These are phyloP conservation scores for Kluyveromyces dobzhanskii DNA, from an alignment of 805 yeast species.

Conservation along the genomic window DNA sequence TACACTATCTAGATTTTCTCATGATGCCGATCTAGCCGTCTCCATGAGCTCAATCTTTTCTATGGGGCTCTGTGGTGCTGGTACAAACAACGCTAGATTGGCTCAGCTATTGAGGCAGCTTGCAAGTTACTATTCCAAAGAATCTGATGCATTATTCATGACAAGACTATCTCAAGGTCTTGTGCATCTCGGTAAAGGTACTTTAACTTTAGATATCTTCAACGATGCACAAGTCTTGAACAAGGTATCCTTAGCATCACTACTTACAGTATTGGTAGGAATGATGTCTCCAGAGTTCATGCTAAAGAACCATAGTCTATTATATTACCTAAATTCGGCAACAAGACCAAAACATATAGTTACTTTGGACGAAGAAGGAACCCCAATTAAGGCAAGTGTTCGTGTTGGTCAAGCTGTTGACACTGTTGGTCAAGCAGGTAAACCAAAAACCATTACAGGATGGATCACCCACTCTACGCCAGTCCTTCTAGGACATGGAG, in stretches of 20 bases:
- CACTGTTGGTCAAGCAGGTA: constrained; percentile 98
- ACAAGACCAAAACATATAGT: constrained; percentile 88
- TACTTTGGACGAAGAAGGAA: constrained; percentile 84
- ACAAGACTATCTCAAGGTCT: constrained; percentile 94
- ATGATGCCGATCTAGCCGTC: constrained; percentile 88
- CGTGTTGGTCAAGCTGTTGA: constrained; percentile 99
- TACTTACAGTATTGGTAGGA: constrained; percentile 76
- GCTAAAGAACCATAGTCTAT: constrained; percentile 71
- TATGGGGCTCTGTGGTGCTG: constrained; percentile 98
- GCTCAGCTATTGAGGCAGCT: constrained; percentile 93
- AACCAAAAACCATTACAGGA: constrained; percentile 97
- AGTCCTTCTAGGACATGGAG: constrained; percentile 86
- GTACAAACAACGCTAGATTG: constrained; percentile 95
- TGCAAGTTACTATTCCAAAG: constrained; percentile 86
- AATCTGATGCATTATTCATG: constrained; percentile 83
- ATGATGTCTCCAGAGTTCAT: constrained; percentile 83
- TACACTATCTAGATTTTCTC: constrained; percentile 91
- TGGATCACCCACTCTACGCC: constrained; percentile 99
- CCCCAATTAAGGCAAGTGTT: constrained; percentile 90
- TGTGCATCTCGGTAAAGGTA: constrained; percentile 93
- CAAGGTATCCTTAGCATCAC: constrained; percentile 82
- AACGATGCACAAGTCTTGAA: constrained; percentile 81
- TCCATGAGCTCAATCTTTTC: constrained; percentile 92
- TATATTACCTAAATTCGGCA: constrained; percentile 80
- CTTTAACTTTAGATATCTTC: constrained; percentile 81